Percentiles rank a stretch among this genome's conserved stretches.
phyloP scores from a whole-genome alignment of 2,329 filamentous ascomycete genomes.

The Coccinonectria pachysandricola region DNA sequence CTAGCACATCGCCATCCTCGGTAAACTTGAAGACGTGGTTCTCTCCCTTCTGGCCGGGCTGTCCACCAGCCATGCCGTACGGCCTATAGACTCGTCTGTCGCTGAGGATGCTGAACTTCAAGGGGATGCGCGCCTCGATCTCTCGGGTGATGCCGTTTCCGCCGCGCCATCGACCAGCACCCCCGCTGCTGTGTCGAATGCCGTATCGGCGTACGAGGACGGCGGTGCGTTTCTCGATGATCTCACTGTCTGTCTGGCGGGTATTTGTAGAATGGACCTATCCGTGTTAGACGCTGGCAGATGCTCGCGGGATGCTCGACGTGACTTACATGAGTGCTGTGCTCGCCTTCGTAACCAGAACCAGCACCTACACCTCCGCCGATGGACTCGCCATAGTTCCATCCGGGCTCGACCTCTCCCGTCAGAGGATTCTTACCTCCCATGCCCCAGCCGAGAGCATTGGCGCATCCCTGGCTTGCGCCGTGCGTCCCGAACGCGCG shows the following conservation, averaged over 20 bases:
- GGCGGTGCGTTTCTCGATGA: constrained; percentile 26
- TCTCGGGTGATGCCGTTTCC: constrained; percentile 26
- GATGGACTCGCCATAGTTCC: constrained; percentile 38
- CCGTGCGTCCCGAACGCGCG: constrained; percentile 15
- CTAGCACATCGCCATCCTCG: constrained; percentile 12
- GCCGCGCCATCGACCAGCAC: constrained; percentile 19
- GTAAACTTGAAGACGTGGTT: constrained; percentile 22
- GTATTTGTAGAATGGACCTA: constrained; percentile 26
- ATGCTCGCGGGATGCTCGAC: too few species aligned
- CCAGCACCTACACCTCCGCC: constrained; percentile 26
- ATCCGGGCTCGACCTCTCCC: constrained; percentile 37
- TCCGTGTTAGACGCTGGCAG: too few species aligned
- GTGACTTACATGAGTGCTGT: constrained; percentile 20
- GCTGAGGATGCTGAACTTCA: constrained; percentile 26
- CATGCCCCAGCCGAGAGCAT: constrained; percentile 26
- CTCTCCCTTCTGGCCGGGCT: constrained; percentile 14
- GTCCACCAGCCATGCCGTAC: constrained; percentile 25
- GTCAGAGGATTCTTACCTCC: constrained; percentile 19
- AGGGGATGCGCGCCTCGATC: constrained; percentile 22
- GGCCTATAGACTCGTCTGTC: constrained; percentile 25
- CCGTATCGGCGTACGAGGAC: constrained; percentile 23
- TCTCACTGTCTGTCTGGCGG: constrained; percentile 22
- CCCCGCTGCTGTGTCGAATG: constrained; percentile 21
- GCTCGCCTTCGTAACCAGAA: constrained; percentile 17
- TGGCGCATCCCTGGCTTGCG: constrained; percentile 23